Evolutionary conservation across 208 protist species (phyloP).

Genomic region (Acanthamoeba triangularis): DNA sequence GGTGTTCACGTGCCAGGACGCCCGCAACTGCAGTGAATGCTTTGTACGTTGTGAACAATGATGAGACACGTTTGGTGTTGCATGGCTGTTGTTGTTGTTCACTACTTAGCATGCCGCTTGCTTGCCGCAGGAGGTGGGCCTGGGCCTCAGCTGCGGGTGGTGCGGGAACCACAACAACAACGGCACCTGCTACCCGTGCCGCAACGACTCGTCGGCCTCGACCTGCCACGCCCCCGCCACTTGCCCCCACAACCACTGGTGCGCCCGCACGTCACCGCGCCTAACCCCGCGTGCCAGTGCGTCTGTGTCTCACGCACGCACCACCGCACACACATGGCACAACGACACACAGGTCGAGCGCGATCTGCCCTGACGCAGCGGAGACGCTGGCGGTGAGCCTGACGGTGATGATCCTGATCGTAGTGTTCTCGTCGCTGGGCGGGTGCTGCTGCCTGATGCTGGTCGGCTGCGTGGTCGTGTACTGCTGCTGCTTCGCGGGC

Average conservation of each 20-base stretch:
- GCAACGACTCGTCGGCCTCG: not conserved
- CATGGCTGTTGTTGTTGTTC: not conserved
- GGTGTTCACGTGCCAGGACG: too few species aligned
- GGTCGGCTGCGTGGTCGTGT: not conserved
- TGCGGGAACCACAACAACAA: not conserved
- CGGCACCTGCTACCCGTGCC: not conserved
- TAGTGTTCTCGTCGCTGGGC: not conserved
- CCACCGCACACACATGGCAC: too few species aligned
- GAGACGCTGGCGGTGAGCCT: not conserved
- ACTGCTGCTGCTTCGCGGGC: conserved; percentile 2
- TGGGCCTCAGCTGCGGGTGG: not conserved
- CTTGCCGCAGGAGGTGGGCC: not conserved
- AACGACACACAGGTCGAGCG: not conserved
- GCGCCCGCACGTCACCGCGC: not conserved
- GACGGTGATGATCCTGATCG: not conserved
- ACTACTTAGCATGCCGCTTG: not conserved
- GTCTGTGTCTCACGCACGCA: not conserved
- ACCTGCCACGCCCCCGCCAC: not conserved
- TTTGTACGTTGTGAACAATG: too few species aligned
- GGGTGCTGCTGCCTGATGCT: not conserved
- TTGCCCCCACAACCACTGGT: not conserved
- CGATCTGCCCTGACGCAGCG: not conserved
- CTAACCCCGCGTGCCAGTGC: too few species aligned
- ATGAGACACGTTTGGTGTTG: too few species aligned
- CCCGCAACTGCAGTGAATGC: too few species aligned